phyloP scores from a whole-genome alignment of 2,329 filamentous ascomycete genomes.

The Paracoccidioides lutzii region DNA sequence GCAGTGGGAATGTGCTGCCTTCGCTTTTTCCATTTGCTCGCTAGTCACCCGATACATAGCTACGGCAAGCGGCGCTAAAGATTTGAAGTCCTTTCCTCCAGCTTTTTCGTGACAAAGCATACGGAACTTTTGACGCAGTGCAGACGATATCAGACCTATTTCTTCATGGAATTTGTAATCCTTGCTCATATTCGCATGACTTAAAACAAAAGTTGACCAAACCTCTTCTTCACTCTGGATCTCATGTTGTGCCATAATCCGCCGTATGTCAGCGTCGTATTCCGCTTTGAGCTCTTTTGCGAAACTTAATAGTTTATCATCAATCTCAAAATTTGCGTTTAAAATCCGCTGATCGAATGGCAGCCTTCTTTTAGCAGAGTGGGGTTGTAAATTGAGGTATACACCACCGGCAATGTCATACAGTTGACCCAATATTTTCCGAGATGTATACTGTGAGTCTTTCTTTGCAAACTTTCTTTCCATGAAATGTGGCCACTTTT shows the following conservation, averaged over 20 bases:
- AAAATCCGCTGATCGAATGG: slow-evolving; percentile 66
- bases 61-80: slow-evolving; percentile 59
- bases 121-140: slow-evolving; percentile 57
- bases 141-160: slow-evolving; percentile 54
- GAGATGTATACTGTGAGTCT: slow-evolving; percentile 49
- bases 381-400: slow-evolving; percentile 60
- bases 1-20: slow-evolving; percentile 36
- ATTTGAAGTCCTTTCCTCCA: slow-evolving; percentile 45
- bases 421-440: slow-evolving; percentile 61
- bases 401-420: slow-evolving; percentile 63
- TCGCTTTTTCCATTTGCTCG: slow-evolving; percentile 50
- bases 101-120: slow-evolving; percentile 52
- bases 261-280: slow-evolving; percentile 64
- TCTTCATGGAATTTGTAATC: slow-evolving; percentile 85
- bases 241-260: slow-evolving; percentile 74
- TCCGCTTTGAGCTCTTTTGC: slow-evolving; percentile 56
- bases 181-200: slow-evolving; percentile 54
- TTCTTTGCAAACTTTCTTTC: slow-evolving; percentile 45
- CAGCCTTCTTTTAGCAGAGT: slow-evolving; percentile 30
- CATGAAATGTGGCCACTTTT: slow-evolving; percentile 75
- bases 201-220: slow-evolving; percentile 73
- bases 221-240: slow-evolving; percentile 84
- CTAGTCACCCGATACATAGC: slow-evolving; percentile 82
- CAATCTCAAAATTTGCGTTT: slow-evolving; percentile 42
- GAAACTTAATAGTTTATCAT: slow-evolving; percentile 41